Base-by-base conservation (phyloP, 1,284 basidiomycete species). In the Sporisorium reilianum region DNA sequence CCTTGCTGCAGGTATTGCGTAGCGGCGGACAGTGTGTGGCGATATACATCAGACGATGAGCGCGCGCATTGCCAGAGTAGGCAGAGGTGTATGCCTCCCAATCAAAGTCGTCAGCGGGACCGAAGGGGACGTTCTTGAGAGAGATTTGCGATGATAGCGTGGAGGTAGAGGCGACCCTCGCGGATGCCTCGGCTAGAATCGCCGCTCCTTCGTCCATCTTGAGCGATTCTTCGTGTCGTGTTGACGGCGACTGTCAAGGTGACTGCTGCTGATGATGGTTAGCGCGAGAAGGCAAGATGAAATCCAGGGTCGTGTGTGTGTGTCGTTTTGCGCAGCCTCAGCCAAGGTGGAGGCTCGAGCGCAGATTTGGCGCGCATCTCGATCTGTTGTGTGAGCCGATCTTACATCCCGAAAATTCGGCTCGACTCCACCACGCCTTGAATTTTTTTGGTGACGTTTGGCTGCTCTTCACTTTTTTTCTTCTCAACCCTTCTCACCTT, bases 11-110 rank as follows among this genome's bases (percentile, higher is more conserved):
- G 1, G 48, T 30, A 11, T 40, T 55, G 30, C 77, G 77, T 7
- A 80, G 70, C 11, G 63, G 26, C 9, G 77, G 64, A 18, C 67
- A 73, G 48, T 64, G 54, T 0, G 44, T 62, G 4, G 78, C 78
- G 14, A 80, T 65, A 51, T 69, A 69, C 36, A 70, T 55, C 30
- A 81, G 64, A 1, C 78, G 56, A 11, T 75, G 68, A 18, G 67
- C 56, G 3, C 68, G 58, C 2, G 74, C 53, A 18, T 64, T 54
- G 41, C 62, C 67, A 7, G 71, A 52, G 20, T 80, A 77, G 12
- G 60, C 42, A 7, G 70, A 77, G 48, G 77, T 75, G 55, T 81
- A 81, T 2, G 75, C 44, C 41, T 81, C 79, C 79, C 79, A 81
- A 59, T 81, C 79, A 23, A 81, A 81, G 55, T 67, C 55, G 30